phyloP scores from a whole-genome alignment of 768 basidiomycete species.

The Auriculariales sp. region DNA sequence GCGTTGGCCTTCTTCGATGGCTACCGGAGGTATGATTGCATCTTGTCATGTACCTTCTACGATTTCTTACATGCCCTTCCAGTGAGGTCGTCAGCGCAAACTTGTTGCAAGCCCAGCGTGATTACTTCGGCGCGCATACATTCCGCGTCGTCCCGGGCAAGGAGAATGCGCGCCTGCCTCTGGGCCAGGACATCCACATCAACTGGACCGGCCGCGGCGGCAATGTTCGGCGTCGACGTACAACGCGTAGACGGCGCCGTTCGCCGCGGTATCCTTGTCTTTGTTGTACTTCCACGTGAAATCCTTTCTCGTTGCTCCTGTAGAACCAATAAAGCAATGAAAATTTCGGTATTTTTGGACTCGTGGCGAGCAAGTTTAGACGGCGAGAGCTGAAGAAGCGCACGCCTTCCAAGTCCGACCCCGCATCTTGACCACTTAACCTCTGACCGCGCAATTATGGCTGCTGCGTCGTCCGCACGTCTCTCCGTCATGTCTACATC shows the following conservation, averaged over 20 bases:
- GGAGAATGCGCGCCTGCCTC: constrained; percentile 70
- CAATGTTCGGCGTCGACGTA: constrained; percentile 86
- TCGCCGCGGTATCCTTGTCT: too few species aligned
- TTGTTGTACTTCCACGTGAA: not conserved
- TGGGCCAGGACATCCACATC: constrained; percentile 82
- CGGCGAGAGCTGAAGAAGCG: too few species aligned
- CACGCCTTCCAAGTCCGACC: too few species aligned
- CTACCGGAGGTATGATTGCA: too few species aligned
- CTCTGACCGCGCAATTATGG: too few species aligned
- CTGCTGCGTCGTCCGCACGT: constrained; percentile 44
- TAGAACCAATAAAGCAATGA: not conserved
- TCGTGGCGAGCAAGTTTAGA: too few species aligned
- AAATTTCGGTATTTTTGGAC: too few species aligned
- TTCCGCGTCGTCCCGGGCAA: constrained; percentile 89
- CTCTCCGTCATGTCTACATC: constrained; percentile 54
- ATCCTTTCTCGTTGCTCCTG: not conserved
- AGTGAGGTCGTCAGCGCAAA: constrained; percentile 3
- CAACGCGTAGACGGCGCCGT: constrained; percentile 41
- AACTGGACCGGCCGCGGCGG: constrained; percentile 99
- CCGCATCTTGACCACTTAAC: too few species aligned
- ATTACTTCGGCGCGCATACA: constrained; percentile 98
- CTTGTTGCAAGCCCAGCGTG: constrained; percentile 38
- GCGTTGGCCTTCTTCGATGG: constrained; percentile 98
- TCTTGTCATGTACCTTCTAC: too few species aligned
- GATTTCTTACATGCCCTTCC: too few species aligned